phyloP scores from a whole-genome alignment of 2,329 filamentous ascomycete species.

The Ilyonectria destructans region DNA sequence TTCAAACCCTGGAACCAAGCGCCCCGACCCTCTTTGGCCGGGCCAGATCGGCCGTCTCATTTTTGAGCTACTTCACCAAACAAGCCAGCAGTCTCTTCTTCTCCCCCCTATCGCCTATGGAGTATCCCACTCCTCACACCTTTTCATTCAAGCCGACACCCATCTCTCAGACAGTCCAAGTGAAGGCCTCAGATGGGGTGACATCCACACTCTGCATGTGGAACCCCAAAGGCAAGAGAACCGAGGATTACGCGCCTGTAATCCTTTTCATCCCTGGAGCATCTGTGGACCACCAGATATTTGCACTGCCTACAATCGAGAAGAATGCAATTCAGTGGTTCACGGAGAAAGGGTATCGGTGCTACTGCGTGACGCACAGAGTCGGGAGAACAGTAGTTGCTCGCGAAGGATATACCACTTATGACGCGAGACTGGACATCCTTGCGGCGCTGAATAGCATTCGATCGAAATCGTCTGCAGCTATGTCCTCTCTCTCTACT shows the following conservation, averaged over 20 bases:
- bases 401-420: slow-evolving; percentile 71
- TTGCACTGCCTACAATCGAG: slow-evolving; percentile 73
- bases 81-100: slow-evolving; percentile 36
- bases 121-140: slow-evolving; percentile 36
- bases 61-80: slow-evolving; percentile 31
- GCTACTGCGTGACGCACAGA: slow-evolving; percentile 72
- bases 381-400: slow-evolving; percentile 70
- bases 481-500: slow-evolving; percentile 32
- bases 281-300: slow-evolving; percentile 76
- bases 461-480: slow-evolving; percentile 54
- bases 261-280: slow-evolving; percentile 77
- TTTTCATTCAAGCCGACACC: slow-evolving; percentile 29
- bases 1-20: slow-evolving; percentile 63
- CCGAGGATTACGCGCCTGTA: background rate
- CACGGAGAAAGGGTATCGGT: slow-evolving; percentile 71
- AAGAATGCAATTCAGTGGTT: slow-evolving; percentile 77
- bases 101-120: slow-evolving; percentile 38
- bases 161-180: slow-evolving; percentile 59
- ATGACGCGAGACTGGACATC: slow-evolving; percentile 73
- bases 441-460: slow-evolving; percentile 70
- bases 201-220: slow-evolving; percentile 70
- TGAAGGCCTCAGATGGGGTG: slow-evolving; percentile 69
- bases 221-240: slow-evolving; percentile 61
- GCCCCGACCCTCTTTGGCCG: background rate
- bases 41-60: slow-evolving; percentile 1